These are phyloP conservation scores for Clavariopsis aquatica DNA, from an alignment of 495 filamentous ascomycete genomes.

Conservation along the genomic window DNA sequence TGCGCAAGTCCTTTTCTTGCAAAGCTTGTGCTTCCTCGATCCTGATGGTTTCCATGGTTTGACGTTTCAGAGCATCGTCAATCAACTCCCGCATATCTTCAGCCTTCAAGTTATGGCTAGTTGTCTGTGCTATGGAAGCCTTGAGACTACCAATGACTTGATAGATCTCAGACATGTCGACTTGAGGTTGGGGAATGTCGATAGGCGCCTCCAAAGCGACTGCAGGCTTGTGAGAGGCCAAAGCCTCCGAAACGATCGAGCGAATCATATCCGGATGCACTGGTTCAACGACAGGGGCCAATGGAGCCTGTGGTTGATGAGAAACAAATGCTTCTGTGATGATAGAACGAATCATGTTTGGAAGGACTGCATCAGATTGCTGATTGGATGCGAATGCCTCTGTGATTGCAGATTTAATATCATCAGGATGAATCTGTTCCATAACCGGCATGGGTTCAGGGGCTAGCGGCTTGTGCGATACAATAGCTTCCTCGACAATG, in stretches of 20 bases:
- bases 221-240: conserved; percentile 34
- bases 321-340: conserved; percentile 18
- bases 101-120: conserved; percentile 40
- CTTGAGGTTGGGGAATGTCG: conserved; percentile 32
- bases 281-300: conserved; percentile 15
- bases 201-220: conserved; percentile 20
- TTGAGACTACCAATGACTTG: conserved; percentile 63
- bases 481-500: conserved; percentile 68
- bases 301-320: conserved; percentile 2
- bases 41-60: conserved; percentile 41
- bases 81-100: conserved; percentile 62
- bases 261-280: conserved; percentile 74
- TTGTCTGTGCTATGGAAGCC: conserved; percentile 46
- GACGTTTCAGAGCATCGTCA: conserved; percentile 52
- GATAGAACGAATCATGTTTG: conserved; percentile 18
- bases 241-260: conserved; percentile 70
- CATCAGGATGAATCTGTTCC: conserved; percentile 27
- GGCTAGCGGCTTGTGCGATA: conserved; percentile 52
- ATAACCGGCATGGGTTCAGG: conserved; percentile 6
- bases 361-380: conserved; percentile 6
- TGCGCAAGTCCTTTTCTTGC: conserved; percentile 34
- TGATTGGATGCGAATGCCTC: conserved; percentile 7
- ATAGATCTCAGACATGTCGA: conserved; percentile 52
- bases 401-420: conserved; percentile 14
- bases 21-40: conserved; percentile 45